Evolutionary conservation across 2,329 filamentous ascomycete genomes (phyloP).

Genomic region (Neopestalotiopsis sp.): DNA sequence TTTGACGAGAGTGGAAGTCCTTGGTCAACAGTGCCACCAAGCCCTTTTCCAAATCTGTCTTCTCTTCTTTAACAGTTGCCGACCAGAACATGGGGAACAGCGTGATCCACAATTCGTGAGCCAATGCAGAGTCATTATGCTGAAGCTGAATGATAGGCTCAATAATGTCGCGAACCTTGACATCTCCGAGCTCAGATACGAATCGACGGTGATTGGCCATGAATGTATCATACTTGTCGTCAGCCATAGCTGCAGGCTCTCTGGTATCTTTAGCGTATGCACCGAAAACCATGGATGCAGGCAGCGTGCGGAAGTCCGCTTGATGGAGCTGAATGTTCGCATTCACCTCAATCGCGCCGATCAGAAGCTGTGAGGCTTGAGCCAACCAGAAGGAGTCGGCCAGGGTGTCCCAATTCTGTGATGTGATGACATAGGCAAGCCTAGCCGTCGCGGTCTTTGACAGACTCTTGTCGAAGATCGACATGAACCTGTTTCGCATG

Average conservation of each 20-base stretch:
- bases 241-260: slow-evolving; percentile 71
- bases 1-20: slow-evolving; percentile 92
- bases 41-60: slow-evolving; percentile 86
- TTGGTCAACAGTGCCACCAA: slow-evolving; percentile 91
- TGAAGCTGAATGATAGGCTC: slow-evolving; percentile 92
- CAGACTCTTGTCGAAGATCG: slow-evolving; percentile 92
- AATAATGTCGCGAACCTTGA: slow-evolving; percentile 86
- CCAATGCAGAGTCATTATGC: slow-evolving; percentile 81
- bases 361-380: slow-evolving; percentile 90
- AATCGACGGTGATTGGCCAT: slow-evolving; percentile 84
- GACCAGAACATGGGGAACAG: slow-evolving; percentile 96
- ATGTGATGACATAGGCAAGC: slow-evolving; percentile 84
- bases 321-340: slow-evolving; percentile 76
- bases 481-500: slow-evolving; percentile 96
- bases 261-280: slow-evolving; percentile 73
- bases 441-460: slow-evolving; percentile 91
- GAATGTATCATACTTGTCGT: slow-evolving; percentile 82
- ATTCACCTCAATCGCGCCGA: slow-evolving; percentile 89
- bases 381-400: slow-evolving; percentile 96
- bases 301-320: slow-evolving; percentile 82
- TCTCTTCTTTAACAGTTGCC: slow-evolving; percentile 83
- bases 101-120: slow-evolving; percentile 88
- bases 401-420: slow-evolving; percentile 97
- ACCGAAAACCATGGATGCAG: slow-evolving; percentile 74
- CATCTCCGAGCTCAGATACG: slow-evolving; percentile 79